phyloP scores from a whole-genome alignment of 1,284 basidiomycete species.

The Irpex sp. region DNA sequence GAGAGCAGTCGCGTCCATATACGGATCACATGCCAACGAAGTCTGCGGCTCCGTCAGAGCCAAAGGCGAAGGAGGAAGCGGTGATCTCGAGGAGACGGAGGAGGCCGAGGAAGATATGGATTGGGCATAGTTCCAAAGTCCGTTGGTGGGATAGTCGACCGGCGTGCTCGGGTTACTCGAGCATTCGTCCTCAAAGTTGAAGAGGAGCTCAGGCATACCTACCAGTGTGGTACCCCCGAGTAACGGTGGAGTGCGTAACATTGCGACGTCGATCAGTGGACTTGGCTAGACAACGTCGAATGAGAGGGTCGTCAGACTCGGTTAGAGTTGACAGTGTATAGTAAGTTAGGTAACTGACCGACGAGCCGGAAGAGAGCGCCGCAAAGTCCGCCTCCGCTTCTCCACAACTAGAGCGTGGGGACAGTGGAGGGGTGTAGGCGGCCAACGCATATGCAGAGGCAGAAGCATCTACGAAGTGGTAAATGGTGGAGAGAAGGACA shows the following conservation, averaged over 20 bases:
- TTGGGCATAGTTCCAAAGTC: not conserved
- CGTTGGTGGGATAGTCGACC: not conserved
- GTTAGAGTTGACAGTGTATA: too few species aligned
- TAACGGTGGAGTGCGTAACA: not conserved
- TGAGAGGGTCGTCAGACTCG: too few species aligned
- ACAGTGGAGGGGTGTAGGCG: slow-evolving; percentile 9
- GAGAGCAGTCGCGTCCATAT: not conserved
- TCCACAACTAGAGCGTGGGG: slow-evolving; percentile 12
- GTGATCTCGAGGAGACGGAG: not conserved
- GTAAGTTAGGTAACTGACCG: not conserved
- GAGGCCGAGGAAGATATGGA: not conserved
- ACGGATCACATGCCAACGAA: not conserved
- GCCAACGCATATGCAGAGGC: not conserved
- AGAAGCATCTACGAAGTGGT: slow-evolving; percentile 10
- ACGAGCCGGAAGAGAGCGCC: not conserved
- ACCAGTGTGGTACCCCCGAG: not conserved
- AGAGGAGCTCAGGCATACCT: not conserved
- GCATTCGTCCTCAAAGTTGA: not conserved
- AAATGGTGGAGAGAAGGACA: slow-evolving; percentile 9
- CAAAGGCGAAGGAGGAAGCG: not conserved
- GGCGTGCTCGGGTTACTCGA: not conserved
- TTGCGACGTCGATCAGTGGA: not conserved
- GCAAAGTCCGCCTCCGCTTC: not conserved
- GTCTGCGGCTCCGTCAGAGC: not conserved
- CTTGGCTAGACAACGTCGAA: not conserved